Evolutionary conservation across 192 early-diverging fungal genomes (phyloP).

Genomic region (Coemansia sp.): DNA sequence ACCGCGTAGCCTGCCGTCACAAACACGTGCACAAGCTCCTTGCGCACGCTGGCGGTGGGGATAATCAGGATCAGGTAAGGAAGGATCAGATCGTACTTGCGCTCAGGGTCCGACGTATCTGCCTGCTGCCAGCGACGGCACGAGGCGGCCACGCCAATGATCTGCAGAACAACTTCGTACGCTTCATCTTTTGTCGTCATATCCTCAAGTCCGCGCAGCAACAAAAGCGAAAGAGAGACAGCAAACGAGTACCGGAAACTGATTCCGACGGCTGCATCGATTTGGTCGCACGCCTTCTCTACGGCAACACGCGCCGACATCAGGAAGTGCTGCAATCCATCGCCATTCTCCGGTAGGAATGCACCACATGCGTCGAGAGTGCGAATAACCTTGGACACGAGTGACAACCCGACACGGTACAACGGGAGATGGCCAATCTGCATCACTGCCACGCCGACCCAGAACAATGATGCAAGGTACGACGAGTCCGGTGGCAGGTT

Average conservation of each 20-base stretch:
- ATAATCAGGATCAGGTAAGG: constrained; percentile 82
- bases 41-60: constrained; percentile 75
- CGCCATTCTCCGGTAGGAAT: constrained; percentile 61
- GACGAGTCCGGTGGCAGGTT: constrained; percentile 79
- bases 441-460: constrained; percentile 84
- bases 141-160: constrained; percentile 73
- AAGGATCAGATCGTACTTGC: constrained; percentile 52
- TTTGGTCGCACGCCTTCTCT: constrained; percentile 64
- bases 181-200: constrained; percentile 73
- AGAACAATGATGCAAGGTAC: constrained; percentile 85
- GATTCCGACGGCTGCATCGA: constrained; percentile 76
- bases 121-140: constrained; percentile 56
- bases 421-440: constrained; percentile 83
- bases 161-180: constrained; percentile 65
- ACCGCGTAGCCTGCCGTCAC: constrained; percentile 28
- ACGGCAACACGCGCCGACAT: constrained; percentile 71
- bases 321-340: constrained; percentile 71
- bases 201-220: constrained; percentile 83
- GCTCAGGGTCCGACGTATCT: constrained; percentile 17
- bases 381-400: constrained; percentile 72
- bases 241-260: constrained; percentile 86
- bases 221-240: constrained; percentile 76
- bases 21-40: constrained; percentile 58
- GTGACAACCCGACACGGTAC: constrained; percentile 69
- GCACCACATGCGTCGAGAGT: constrained; percentile 74